Conservation (phyloP, 768 basidiomycete species). For the Tubosaeta sp. region DNA sequence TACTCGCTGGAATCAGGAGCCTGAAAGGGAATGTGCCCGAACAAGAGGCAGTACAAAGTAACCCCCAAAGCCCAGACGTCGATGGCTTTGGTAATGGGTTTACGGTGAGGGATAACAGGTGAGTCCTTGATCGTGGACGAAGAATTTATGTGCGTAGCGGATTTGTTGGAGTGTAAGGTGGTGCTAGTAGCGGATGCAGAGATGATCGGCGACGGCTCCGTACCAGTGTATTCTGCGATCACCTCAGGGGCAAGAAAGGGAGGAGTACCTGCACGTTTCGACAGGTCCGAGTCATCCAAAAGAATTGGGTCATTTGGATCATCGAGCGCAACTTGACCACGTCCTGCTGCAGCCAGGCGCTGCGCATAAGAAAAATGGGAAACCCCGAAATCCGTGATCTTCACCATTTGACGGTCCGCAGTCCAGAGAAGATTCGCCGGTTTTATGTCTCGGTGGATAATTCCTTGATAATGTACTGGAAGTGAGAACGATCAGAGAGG, state of each 20-base stretch:
- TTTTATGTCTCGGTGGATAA: slow-evolving; percentile 99
- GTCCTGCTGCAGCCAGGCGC: slow-evolving; percentile 61
- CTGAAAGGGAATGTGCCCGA: slow-evolving; percentile 79
- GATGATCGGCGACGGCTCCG: slow-evolving; percentile 32
- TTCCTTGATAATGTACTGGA: slow-evolving; percentile 93
- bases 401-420: slow-evolving; percentile 80
- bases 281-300: slow-evolving; percentile 80
- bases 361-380: slow-evolving; percentile 94
- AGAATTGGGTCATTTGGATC: slow-evolving; percentile 59
- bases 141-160: slow-evolving; percentile 27
- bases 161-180: slow-evolving; percentile 30
- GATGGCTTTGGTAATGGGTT: slow-evolving; percentile 83
- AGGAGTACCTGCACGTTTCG: slow-evolving; percentile 91
- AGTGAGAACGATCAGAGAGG: slow-evolving; percentile 3
- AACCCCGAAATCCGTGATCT: slow-evolving; percentile 98
- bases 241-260: slow-evolving; percentile 97
- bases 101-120: slow-evolving; percentile 27
- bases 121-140: slow-evolving; percentile 28
- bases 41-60: slow-evolving; percentile 91
- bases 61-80: slow-evolving; percentile 98
- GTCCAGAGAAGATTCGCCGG: slow-evolving; percentile 96
- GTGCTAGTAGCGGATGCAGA: slow-evolving; percentile 28
- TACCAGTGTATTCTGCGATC: slow-evolving; percentile 58
- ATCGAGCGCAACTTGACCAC: slow-evolving; percentile 33
- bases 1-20: slow-evolving; percentile 60